These are phyloP conservation scores for Thymus quinquecostatus DNA, from an alignment of 257 asterid genomes.

Conservation along the genomic window DNA sequence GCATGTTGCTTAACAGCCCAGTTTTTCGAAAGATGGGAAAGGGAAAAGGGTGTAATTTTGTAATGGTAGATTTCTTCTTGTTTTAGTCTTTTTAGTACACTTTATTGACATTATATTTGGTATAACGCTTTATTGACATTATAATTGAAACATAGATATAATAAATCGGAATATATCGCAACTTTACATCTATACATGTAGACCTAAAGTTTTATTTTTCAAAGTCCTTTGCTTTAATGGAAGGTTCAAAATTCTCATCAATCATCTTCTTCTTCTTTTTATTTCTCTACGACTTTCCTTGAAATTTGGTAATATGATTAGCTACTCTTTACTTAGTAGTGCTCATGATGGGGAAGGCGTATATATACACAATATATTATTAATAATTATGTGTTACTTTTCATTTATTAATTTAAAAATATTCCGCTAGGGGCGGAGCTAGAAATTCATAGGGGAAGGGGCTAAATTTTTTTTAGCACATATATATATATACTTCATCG, in stretches of 20 bases:
- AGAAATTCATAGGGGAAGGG: too few relatives aligned
- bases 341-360: background rate
- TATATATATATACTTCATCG: too few relatives aligned
- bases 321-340: slow-evolving; percentile 25
- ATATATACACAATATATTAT: too few relatives aligned
- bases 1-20: slow-evolving; percentile 77
- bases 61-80: slow-evolving; percentile 31
- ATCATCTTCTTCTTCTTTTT: slow-evolving; percentile 50
- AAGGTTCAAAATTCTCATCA: slow-evolving; percentile 50
- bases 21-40: slow-evolving; percentile 76
- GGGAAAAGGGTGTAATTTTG: slow-evolving; percentile 37
- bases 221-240: slow-evolving; percentile 59
- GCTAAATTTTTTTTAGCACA: too few relatives aligned
- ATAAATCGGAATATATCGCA: slow-evolving; percentile 26
- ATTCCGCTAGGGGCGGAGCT: too few relatives aligned
- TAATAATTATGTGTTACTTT: too few relatives aligned
- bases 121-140: slow-evolving; percentile 57
- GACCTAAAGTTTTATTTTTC: slow-evolving; percentile 37
- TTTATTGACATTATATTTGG: slow-evolving; percentile 68
- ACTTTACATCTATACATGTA: slow-evolving; percentile 38
- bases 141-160: slow-evolving; percentile 41
- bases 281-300: slow-evolving; percentile 40
- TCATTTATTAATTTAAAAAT: too few relatives aligned
- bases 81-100: slow-evolving; percentile 74
- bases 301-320: slow-evolving; percentile 46